Percentiles rank a stretch among this genome's conserved stretches.
Evolutionary conservation across 1,284 basidiomycete genomes (phyloP).

Genomic region (Apiotrichum laibachii): DNA sequence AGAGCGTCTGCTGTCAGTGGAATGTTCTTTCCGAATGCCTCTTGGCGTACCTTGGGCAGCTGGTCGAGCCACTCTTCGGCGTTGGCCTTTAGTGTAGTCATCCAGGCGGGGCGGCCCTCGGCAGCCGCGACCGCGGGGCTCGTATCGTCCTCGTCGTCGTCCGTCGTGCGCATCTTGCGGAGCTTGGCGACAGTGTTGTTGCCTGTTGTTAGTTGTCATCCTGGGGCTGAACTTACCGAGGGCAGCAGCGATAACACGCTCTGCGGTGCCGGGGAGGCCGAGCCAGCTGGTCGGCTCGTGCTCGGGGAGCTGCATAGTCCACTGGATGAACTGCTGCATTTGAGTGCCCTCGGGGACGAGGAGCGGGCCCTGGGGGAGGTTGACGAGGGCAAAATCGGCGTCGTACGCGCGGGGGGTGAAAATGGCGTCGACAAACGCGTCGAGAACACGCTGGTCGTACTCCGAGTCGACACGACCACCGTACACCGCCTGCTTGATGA

Average conservation of each 20-base stretch:
- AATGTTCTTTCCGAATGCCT: too few relatives aligned
- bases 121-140: constrained; percentile 58
- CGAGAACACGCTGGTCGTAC: constrained; percentile 85
- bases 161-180: constrained; percentile 84
- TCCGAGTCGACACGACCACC: constrained; percentile 90
- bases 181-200: constrained; percentile 77
- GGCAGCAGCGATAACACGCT: constrained; percentile 81
- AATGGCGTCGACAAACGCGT: constrained; percentile 83
- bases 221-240: constrained; percentile 62
- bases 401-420: constrained; percentile 87
- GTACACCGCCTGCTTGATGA: constrained; percentile 92
- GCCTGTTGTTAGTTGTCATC: constrained; percentile 55
- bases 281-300: constrained; percentile 90
- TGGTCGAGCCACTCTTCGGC: constrained; percentile 76
- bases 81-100: constrained; percentile 74
- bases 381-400: constrained; percentile 80
- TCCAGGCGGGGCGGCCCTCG: constrained; percentile 83
- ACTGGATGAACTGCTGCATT: constrained; percentile 80
- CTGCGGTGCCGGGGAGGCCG: constrained; percentile 82
- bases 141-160: constrained; percentile 80
- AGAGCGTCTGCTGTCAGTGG: constrained; percentile 17
- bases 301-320: constrained; percentile 82
- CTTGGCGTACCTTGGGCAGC: constrained; percentile 64
- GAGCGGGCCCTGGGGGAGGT: constrained; percentile 59
- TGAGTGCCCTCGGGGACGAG: constrained; percentile 84